A percentile compares a stretch with the other conserved stretches of the same genome.
Conservation (phyloP, 2,329 filamentous ascomycete species). For the Tolypocladium tundrense region DNA sequence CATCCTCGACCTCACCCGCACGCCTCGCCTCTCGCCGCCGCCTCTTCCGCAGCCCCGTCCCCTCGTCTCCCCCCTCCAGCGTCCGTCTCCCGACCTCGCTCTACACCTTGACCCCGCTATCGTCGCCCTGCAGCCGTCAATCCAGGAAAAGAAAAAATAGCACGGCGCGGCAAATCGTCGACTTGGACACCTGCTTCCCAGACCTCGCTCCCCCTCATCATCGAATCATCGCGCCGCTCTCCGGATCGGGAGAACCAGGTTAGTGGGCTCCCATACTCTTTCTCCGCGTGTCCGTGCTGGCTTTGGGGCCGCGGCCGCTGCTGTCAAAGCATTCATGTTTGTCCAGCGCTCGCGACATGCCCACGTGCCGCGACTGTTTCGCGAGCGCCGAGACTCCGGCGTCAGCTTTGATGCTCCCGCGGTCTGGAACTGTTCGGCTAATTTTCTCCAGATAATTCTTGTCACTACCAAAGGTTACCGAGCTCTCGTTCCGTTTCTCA, state of each 20-base stretch:
- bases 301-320: neutral
- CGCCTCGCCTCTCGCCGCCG: conserved; percentile 6
- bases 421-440: neutral
- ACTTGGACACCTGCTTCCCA: conserved; percentile 5
- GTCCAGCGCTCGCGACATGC: neutral
- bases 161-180: neutral
- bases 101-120: conserved; percentile 13
- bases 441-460: neutral
- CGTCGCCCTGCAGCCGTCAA: conserved; percentile 6
- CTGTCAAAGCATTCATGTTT: neutral
- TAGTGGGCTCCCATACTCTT: neutral
- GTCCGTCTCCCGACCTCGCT: conserved; percentile 8
- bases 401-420: neutral
- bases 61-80: conserved; percentile 1
- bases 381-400: neutral
- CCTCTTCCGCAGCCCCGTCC: conserved; percentile 3
- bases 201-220: neutral
- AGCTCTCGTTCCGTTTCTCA: neutral
- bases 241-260: neutral
- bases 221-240: neutral
- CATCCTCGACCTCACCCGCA: conserved; percentile 6
- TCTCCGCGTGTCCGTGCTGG: neutral
- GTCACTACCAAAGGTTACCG: neutral
- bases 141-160: neutral
- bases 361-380: neutral